Percentiles rank a stretch among this genome's conserved stretches.
Evolutionary conservation across 2,329 filamentous ascomycete genomes (phyloP).

Genomic region (Xylaria sp.): DNA sequence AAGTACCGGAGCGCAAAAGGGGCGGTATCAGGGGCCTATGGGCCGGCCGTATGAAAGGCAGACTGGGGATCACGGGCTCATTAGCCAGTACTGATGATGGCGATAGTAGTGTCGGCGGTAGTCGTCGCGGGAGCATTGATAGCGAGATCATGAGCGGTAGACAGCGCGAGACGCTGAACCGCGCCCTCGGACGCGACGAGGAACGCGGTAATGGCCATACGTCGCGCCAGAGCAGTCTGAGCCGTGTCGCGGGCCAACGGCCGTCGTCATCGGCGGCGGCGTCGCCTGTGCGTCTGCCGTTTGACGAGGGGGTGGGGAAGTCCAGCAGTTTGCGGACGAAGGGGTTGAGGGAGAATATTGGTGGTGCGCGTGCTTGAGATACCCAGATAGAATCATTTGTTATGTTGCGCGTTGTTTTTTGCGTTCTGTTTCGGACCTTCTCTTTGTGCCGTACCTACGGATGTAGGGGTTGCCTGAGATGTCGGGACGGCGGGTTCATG

Average conservation of each 20-base stretch:
- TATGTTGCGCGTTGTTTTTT: background rate
- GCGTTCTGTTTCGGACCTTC: background rate
- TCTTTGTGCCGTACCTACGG: too few relatives aligned
- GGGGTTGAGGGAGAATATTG: slow-evolving; percentile 48
- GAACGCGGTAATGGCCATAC: slow-evolving; percentile 3
- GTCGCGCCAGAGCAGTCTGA: slow-evolving; percentile 15
- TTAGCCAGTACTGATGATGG: slow-evolving; percentile 33
- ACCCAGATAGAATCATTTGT: slow-evolving; percentile 9
- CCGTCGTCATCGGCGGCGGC: background rate
- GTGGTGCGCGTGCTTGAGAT: slow-evolving; percentile 27
- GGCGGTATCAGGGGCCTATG: slow-evolving; percentile 57
- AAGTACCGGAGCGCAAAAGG: slow-evolving; percentile 56
- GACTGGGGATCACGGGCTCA: slow-evolving; percentile 15
- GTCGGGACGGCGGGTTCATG: too few relatives aligned
- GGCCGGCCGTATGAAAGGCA: slow-evolving; percentile 41
- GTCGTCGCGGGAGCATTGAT: slow-evolving; percentile 31
- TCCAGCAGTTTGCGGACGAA: slow-evolving; percentile 49
- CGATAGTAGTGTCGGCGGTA: slow-evolving; percentile 35
- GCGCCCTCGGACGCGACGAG: slow-evolving; percentile 29
- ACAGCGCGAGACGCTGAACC: slow-evolving; percentile 40
- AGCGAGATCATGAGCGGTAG: slow-evolving; percentile 31
- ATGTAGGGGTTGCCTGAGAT: too few relatives aligned
- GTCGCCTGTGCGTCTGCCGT: slow-evolving; percentile 38
- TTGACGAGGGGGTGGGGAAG: slow-evolving; percentile 41
- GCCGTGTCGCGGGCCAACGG: background rate